Base-by-base conservation (phyloP, 2,329 filamentous ascomycete genomes). In the Penicillium sp. region DNA sequence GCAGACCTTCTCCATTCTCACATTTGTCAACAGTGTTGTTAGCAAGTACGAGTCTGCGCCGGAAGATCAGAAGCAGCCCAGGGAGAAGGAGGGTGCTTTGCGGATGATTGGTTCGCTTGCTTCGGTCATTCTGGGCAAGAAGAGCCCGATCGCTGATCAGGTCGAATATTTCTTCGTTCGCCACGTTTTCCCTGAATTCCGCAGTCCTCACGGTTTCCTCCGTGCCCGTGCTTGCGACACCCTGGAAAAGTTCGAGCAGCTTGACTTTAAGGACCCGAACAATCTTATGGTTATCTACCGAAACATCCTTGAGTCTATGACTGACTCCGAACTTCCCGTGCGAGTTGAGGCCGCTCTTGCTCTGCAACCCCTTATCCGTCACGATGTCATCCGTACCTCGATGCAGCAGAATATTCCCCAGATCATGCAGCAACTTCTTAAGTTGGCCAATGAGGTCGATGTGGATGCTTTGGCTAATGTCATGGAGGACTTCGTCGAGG, bases 401-500 rank as follows among this genome's bases (percentile, higher is more conserved):
- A 97, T 99, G 94, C 92, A 97, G 76, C 86, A 92, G 68, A 97
- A 92, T 72, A 99, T 99, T 62, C 92, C 94, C 14, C 95, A 96
- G 67, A 97, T 99, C 68, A 99, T 99, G 94, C 95, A 97, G 76
- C 93, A 99, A 75, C 82, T 99, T 13, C 81, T 99, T 51, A 97
- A 97, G 78, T 80, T 99, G 53, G 93, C 94, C 27, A 99, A 99
- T 69, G 94, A 99, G 75, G 94, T 95, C 55, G 94, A 99, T 70
- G 93, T 99, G 44, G 94, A 99, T 73, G 92, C 94, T 5, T 81
- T 99, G 38, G 93, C 94, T 19, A 97, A 97, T 68, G 94, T 99
- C 36, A 99, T 99, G 94, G 94, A 99, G 75, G 94, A 99, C 70
- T 99, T 99, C 70, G 94, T 99, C 42, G 94, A 99, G 74, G 92